Percentiles rank a stretch among this genome's conserved stretches.
These are phyloP conservation scores for Lactarius pseudohatsudake DNA, from an alignment of 768 basidiomycete genomes.

Conservation along the genomic window DNA sequence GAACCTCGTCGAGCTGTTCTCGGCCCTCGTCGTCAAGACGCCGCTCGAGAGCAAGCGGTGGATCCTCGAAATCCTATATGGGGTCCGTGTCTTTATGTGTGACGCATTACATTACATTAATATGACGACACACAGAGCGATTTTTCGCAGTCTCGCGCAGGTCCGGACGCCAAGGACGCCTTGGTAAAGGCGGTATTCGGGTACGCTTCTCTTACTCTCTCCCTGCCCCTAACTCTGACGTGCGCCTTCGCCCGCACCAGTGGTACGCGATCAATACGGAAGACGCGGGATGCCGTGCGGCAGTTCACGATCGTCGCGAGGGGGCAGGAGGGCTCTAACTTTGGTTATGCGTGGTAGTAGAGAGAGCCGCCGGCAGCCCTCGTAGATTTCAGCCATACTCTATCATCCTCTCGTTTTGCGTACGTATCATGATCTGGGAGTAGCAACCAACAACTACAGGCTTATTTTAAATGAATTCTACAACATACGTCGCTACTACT, in stretches of 20 bases:
- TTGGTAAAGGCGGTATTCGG: constrained; percentile 71
- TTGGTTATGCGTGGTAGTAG: constrained; percentile 64
- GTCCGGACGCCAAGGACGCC: constrained; percentile 70
- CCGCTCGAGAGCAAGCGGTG: constrained; percentile 59
- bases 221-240: not conserved
- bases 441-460: not conserved
- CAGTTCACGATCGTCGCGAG: constrained; percentile 85
- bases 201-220: constrained; percentile 41
- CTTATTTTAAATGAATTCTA: not conserved
- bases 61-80: constrained; percentile 70
- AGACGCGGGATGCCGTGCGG: constrained; percentile 79
- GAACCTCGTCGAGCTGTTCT: constrained; percentile 82
- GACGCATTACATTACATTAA: no score
- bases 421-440: not conserved
- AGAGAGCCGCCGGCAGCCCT: not conserved
- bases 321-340: constrained; percentile 81
- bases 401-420: not conserved
- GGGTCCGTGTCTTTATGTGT: constrained; percentile 41
- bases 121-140: constrained; percentile 50
- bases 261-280: constrained; percentile 71
- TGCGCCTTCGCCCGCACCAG: not conserved
- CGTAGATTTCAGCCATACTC: not conserved
- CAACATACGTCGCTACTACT: no score
- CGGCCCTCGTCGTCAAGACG: constrained; percentile 59
- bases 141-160: constrained; percentile 74